Conservation (phyloP, 2,329 filamentous ascomycete genomes). For the Cytospora paraplurivora region DNA sequence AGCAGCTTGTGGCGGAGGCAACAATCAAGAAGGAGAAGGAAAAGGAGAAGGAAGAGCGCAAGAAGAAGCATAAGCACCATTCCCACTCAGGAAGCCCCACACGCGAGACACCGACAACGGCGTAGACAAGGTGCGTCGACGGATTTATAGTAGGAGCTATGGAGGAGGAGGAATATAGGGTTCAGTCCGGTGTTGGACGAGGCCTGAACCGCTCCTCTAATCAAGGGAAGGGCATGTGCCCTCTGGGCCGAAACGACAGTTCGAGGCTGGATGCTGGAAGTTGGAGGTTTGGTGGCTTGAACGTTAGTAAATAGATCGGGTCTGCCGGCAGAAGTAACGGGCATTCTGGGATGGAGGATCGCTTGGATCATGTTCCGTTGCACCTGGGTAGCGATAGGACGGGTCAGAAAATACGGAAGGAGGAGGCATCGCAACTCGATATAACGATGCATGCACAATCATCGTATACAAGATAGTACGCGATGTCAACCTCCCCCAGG, state of each 20-base stretch:
- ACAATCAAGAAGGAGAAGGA: constrained; percentile 92
- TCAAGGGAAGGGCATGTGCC: no score
- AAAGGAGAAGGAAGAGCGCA: constrained; percentile 61
- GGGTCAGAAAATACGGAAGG: no score
- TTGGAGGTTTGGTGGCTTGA: no score
- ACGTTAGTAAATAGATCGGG: no score
- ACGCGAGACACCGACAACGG: constrained; percentile 9
- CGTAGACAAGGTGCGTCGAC: not conserved
- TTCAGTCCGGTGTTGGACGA: not conserved
- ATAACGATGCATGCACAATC: constrained; percentile 1
- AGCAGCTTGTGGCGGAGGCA: constrained; percentile 95
- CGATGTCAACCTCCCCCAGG: no score
- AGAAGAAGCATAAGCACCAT: constrained; percentile 35
- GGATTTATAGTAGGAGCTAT: not conserved
- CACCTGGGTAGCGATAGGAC: no score
- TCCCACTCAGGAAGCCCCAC: constrained; percentile 11
- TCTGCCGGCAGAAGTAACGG: no score
- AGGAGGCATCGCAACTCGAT: not conserved
- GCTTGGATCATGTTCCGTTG: no score
- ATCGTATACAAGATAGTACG: not conserved
- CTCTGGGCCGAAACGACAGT: no score
- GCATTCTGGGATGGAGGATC: no score
- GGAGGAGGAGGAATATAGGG: not conserved
- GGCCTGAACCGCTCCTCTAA: no score
- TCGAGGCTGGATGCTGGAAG: no score